Percentiles rank a stretch among this genome's conserved stretches.
phyloP scores from a whole-genome alignment of 495 filamentous ascomycete genomes.

The Pseudomonodictys pantanalensis region DNA sequence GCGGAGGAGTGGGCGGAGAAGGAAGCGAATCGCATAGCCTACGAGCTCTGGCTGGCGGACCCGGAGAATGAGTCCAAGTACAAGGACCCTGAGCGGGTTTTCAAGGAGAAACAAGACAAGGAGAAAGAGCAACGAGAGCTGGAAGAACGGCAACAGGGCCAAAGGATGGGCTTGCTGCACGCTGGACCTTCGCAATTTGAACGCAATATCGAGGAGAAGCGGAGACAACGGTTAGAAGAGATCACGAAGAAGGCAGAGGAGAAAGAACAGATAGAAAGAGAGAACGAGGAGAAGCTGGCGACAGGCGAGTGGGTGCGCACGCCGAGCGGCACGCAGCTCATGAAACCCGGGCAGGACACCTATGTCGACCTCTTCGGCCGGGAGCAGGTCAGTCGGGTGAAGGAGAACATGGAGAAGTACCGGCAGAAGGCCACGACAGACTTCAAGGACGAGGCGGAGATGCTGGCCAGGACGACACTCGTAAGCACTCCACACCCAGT shows the following conservation, averaged over 20 bases:
- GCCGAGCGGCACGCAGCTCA: slow-evolving; percentile 45
- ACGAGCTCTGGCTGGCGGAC: slow-evolving; percentile 32
- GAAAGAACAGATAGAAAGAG: slow-evolving; percentile 44
- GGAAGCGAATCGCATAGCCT: slow-evolving; percentile 42
- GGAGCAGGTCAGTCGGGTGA: slow-evolving; percentile 14
- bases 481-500: slow-evolving; percentile 7
- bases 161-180: slow-evolving; percentile 26
- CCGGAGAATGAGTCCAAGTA: slow-evolving; percentile 48
- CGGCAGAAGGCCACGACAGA: slow-evolving; percentile 1
- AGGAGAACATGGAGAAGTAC: slow-evolving; percentile 12
- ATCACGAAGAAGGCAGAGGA: slow-evolving; percentile 48
- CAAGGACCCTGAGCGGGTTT: slow-evolving; percentile 23
- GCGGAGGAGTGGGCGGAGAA: slow-evolving; percentile 61
- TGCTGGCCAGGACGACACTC: slow-evolving; percentile 9
- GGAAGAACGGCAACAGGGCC: slow-evolving; percentile 41
- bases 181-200: slow-evolving; percentile 37
- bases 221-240: slow-evolving; percentile 21
- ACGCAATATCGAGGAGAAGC: slow-evolving; percentile 20
- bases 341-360: slow-evolving; percentile 44
- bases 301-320: slow-evolving; percentile 46
- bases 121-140: slow-evolving; percentile 30
- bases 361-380: slow-evolving; percentile 30
- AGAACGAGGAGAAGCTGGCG: slow-evolving; percentile 43
- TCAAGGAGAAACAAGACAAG: slow-evolving; percentile 13
- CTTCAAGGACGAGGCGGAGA: slow-evolving; percentile 18